These are phyloP conservation scores for Colletotrichum melonis DNA, from an alignment of 2,329 filamentous ascomycete genomes.

Conservation along the genomic window DNA sequence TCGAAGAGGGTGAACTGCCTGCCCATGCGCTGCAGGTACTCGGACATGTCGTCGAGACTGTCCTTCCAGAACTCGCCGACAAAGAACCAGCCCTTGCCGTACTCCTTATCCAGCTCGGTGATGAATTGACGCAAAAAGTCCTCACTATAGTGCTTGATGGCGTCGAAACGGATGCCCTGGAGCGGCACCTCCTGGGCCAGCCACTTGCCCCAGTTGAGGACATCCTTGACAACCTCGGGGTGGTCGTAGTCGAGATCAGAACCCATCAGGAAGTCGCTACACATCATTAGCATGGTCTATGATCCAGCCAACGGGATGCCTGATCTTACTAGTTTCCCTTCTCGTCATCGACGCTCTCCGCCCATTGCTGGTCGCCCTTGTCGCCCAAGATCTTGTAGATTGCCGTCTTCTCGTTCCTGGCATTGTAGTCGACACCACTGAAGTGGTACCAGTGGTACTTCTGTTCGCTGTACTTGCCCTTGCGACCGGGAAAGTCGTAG, in stretches of 20 bases:
- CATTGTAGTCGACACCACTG: conserved; percentile 76
- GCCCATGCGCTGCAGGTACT: conserved; percentile 56
- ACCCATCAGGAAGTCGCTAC: conserved; percentile 77
- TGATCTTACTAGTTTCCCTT: conserved; percentile 69
- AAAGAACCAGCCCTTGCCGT: conserved; percentile 51
- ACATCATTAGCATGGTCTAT: conserved; percentile 59
- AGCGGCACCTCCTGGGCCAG: conserved; percentile 70
- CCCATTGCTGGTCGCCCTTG: conserved; percentile 70
- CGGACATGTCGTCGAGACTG: conserved; percentile 46
- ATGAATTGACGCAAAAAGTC: conserved; percentile 76
- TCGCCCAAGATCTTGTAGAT: conserved; percentile 76
- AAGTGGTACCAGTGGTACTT: conserved; percentile 80
- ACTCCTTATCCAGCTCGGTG: conserved; percentile 60
- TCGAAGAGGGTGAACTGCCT: conserved; percentile 74
- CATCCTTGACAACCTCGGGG: conserved; percentile 71
- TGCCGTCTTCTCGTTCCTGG: conserved; percentile 66
- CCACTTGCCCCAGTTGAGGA: conserved; percentile 77
- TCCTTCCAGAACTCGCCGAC: conserved; percentile 54
- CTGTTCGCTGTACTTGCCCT: conserved; percentile 69
- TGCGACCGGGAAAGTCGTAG: conserved; percentile 74
- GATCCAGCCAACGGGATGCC: conserved; percentile 69
- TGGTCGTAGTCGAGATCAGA: conserved; percentile 75
- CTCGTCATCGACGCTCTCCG: conserved; percentile 64
- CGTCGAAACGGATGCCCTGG: conserved; percentile 76
- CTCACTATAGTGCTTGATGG: conserved; percentile 77